Percentiles rank a stretch among this genome's conserved stretches.
Evolutionary conservation across 2,329 filamentous ascomycete species (phyloP).

Genomic region (Escovopsis weberi): DNA sequence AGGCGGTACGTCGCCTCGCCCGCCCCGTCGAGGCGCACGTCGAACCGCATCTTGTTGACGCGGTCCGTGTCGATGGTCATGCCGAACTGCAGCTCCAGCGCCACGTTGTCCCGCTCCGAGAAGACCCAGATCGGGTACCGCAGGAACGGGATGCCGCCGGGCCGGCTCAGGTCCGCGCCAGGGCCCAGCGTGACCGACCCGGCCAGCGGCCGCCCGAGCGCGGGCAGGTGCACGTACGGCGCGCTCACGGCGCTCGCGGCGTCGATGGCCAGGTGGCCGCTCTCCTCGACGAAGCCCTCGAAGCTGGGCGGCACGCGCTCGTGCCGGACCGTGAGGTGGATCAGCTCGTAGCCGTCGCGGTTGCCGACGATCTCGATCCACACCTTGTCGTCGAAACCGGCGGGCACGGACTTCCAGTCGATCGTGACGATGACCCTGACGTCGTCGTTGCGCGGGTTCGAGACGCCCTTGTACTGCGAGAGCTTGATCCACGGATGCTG

Average conservation of each 20-base stretch:
- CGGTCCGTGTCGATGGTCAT: constrained; percentile 36
- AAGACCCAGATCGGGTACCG: constrained; percentile 20
- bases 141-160: constrained; percentile 10
- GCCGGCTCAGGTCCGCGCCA: constrained; percentile 5
- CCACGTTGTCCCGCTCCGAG: constrained; percentile 10
- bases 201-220: constrained; percentile 14
- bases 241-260: constrained; percentile 12
- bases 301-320: constrained; percentile 17
- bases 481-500: constrained; percentile 21
- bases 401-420: constrained; percentile 23
- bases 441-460: constrained; percentile 18
- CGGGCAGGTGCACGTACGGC: constrained; percentile 15
- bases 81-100: constrained; percentile 21
- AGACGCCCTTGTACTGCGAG: constrained; percentile 14
- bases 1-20: constrained; percentile 17
- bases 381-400: constrained; percentile 27
- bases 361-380: constrained; percentile 20
- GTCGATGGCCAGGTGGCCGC: constrained; percentile 20
- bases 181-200: constrained; percentile 9
- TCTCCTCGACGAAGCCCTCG: constrained; percentile 20
- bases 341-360: constrained; percentile 23
- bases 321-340: constrained; percentile 12
- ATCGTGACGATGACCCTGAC: constrained; percentile 16
- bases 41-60: constrained; percentile 31
- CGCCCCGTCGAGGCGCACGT: constrained; percentile 31